Base-by-base conservation (phyloP, 805 yeast species). In the Candida ovalis region DNA sequence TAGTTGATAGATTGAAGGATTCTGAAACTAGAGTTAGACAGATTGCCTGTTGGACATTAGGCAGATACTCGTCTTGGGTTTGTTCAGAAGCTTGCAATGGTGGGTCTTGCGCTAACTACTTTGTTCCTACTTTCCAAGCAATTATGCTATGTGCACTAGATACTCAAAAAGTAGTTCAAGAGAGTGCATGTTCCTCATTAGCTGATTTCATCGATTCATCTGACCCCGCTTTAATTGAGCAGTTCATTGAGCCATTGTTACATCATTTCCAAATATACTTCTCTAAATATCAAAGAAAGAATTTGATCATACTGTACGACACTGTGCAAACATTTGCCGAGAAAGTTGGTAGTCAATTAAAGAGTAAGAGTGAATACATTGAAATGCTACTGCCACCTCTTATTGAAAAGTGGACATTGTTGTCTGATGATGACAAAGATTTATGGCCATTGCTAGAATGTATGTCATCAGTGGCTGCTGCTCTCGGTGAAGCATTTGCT, bases 381-480 rank as follows among this genome's bases (percentile, higher is more conserved):
- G 74, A 80, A 46, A 61, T 77, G 1, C 69, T 94, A 18, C 70
- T 94, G 55, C 96, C 96, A 4, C 95, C 96, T 23, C 72, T 94
- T 48, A 77, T 92, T 43, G 74, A 70, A 13, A 86, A 88, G 67
- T 94, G 99, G 99, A 81, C 83, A 48, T 57, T 66, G 36, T 67
- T 90, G 44, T 70, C 72, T 15, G 97, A 94, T 62, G 81, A 82
- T 47, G 97, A 92, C 64, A 78, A 80, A 46, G 96, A 83, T 57
- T 68, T 92, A 54, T 89, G 97, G 92, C 95, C 97, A 5, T 73
- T 94, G 54, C 70, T 94, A 50, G 98, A 92, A 66, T 91, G 98
- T 68, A 77, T 94, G 79, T 88, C 97, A 4, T 81, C 90, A 18
- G 86, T 94, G 30, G 96, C 97, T 12, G 90, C 96, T 1, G 78